These are phyloP conservation scores for Salix brachista DNA, from an alignment of 345 rosid species.

Conservation along the genomic window DNA sequence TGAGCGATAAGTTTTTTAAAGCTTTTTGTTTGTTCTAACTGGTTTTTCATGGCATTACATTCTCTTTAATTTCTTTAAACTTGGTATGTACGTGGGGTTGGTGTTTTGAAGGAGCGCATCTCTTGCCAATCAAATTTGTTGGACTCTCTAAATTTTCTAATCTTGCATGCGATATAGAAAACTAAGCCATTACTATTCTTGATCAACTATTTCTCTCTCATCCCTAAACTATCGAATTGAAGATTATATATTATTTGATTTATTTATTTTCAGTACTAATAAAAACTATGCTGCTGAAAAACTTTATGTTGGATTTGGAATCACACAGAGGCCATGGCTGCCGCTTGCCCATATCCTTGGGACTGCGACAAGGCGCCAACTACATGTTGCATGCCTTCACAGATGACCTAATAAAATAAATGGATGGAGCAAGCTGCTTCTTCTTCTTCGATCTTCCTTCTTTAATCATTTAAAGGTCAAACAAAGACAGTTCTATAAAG, in stretches of 20 bases:
- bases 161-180: too few relatives aligned
- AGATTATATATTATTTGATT: too few relatives aligned
- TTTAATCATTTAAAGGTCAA: too few relatives aligned
- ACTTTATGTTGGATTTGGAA: background rate
- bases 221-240: too few relatives aligned
- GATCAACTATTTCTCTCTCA: too few relatives aligned
- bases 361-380: too few relatives aligned
- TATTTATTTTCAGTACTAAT: background rate
- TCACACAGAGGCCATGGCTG: slow-evolving; percentile 4
- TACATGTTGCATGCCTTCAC: background rate
- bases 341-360: slow-evolving; percentile 6
- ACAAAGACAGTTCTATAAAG: too few relatives aligned
- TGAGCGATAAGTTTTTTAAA: slow-evolving; percentile 48
- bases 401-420: background rate
- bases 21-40: background rate
- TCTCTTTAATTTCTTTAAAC: background rate
- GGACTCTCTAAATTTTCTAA: too few relatives aligned
- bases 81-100: too few relatives aligned
- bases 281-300: slow-evolving; percentile 5
- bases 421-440: background rate
- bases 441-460: background rate
- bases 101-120: too few relatives aligned
- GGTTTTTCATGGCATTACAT: background rate
- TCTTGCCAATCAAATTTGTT: too few relatives aligned
- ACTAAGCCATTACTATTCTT: too few relatives aligned